These are phyloP conservation scores for Alternaria ethzedia DNA, from an alignment of 2,329 filamentous ascomycete genomes.

Conservation along the genomic window DNA sequence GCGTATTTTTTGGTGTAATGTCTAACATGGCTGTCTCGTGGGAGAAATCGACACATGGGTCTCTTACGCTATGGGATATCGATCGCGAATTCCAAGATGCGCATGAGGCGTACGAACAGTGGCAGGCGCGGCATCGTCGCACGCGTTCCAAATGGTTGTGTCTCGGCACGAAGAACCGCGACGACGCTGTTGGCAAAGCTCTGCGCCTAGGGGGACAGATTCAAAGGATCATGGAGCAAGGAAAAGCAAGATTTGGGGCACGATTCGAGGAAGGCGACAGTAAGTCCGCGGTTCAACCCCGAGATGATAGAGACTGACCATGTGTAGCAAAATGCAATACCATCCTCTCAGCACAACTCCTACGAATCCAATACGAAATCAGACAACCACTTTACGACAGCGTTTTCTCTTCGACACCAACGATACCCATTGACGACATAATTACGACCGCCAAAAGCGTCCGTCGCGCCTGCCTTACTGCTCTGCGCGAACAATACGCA, in stretches of 20 bases:
- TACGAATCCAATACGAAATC: slow-evolving; percentile 44
- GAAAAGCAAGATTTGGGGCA: slow-evolving; percentile 33
- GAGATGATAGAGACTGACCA: slow-evolving; percentile 17
- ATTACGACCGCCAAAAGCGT: slow-evolving; percentile 39
- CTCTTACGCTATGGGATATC: slow-evolving; percentile 45
- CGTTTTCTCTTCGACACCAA: slow-evolving; percentile 24
- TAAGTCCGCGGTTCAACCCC: slow-evolving; percentile 13
- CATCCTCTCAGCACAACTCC: slow-evolving; percentile 39
- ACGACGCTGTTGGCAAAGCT: slow-evolving; percentile 36
- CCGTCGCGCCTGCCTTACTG: slow-evolving; percentile 40
- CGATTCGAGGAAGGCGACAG: slow-evolving; percentile 44
- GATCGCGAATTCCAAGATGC: slow-evolving; percentile 45
- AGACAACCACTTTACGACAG: slow-evolving; percentile 39
- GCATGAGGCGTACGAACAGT: slow-evolving; percentile 42
- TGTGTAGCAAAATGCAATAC: slow-evolving; percentile 38
- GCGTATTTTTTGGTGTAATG: slow-evolving; percentile 14
- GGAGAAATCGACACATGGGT: slow-evolving; percentile 40
- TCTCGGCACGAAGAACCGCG: slow-evolving; percentile 29
- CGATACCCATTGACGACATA: slow-evolving; percentile 37
- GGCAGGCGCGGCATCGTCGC: slow-evolving; percentile 26
- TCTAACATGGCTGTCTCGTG: slow-evolving; percentile 24
- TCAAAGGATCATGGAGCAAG: slow-evolving; percentile 34
- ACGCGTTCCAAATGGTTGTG: slow-evolving; percentile 35
- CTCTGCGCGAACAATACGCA: slow-evolving; percentile 37
- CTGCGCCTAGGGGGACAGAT: slow-evolving; percentile 37